Evolutionary conservation across 2,329 filamentous ascomycete species (phyloP), one percentile per base, ranked within the genome.

Genomic region (Diaporthe sp.): DNA sequence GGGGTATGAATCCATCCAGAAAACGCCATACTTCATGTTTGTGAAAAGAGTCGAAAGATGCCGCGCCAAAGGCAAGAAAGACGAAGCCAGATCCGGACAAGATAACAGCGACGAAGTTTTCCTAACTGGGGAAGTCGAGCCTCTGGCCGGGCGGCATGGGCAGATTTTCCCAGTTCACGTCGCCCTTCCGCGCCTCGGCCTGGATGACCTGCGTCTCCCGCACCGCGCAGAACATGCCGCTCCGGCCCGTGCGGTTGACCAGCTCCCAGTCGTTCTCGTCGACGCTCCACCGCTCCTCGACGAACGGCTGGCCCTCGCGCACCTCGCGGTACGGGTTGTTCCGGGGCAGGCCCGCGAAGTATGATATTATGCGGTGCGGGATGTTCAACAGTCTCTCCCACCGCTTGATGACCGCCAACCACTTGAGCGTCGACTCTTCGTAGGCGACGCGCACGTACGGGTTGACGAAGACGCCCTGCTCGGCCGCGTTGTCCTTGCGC

Each of bases 371-470:
- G 37, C 85, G 83, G 78, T 94, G 92, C 4, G 90, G 85, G 5
- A 89, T 81, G 0, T 86, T 85, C 75, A 93, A 92, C 0, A 95
- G 84, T 7, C 90, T 85, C 81, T 95, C 93, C 78, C 93, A 92
- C 17, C 91, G 89, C 74, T 90, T 89, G 7, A 89, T 88, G 37
- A 91, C 82, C 2, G 86, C 83, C 2, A 94, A 85, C 88, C 90
- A 92, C 1, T 83, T 83, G 12, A 93, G 85, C 0, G 91, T 90
- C 5, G 80, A 80, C 39, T 85, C 82, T 61, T 89, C 88, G 80
- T 95, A 95, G 1, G 93, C 91, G 6, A 94, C 92, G 25, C 93
- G 90, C 56, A 95, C 89, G 79, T 90, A 95, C 0, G 93, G 93
- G 79, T 95, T 95, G 86, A 95, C 90, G 79, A 90, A 95, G 69